Percentiles rank a stretch among this genome's conserved stretches.
These are phyloP conservation scores for Gnomoniopsis sp. DNA, from an alignment of 2,329 filamentous ascomycete species.

Conservation along the genomic window DNA sequence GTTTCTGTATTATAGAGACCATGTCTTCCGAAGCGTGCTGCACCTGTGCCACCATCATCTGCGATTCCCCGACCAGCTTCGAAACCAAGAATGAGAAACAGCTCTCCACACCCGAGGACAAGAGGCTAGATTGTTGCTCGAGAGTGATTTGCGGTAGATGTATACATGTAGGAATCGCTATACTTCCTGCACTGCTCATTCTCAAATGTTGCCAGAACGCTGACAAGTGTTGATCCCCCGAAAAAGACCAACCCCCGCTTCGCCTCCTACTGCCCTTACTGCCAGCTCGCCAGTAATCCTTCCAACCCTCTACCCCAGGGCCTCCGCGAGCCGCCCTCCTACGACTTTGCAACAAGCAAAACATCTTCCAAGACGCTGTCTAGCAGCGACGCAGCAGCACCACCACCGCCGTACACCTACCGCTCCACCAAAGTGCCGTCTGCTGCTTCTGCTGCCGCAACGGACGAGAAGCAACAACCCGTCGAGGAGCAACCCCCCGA, in stretches of 20 bases:
- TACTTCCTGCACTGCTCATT: background rate
- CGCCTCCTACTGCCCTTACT: constrained; percentile 67
- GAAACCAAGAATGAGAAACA: constrained; percentile 59
- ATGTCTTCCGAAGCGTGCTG: constrained; percentile 53
- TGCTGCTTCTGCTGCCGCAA: background rate
- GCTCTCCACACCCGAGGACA: constrained; percentile 45
- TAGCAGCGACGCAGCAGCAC: background rate
- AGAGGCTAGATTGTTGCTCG: constrained; percentile 64
- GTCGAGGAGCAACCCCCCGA: constrained; percentile 48
- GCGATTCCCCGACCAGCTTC: constrained; percentile 47
- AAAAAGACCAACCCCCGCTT: constrained; percentile 64
- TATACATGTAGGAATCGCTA: constrained; percentile 49
- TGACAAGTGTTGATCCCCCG: constrained; percentile 14
- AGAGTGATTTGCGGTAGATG: constrained; percentile 70
- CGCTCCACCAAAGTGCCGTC: constrained; percentile 4
- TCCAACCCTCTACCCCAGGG: constrained; percentile 56
- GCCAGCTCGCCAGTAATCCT: constrained; percentile 64
- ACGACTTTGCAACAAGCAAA: constrained; percentile 41
- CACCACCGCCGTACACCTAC: constrained; percentile 22
- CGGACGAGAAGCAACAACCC: background rate
- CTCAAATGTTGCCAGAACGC: background rate
- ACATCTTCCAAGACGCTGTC: constrained; percentile 15
- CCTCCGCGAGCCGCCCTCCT: constrained; percentile 65
- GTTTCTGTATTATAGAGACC: background rate
- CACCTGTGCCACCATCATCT: constrained; percentile 64